Conservation (phyloP, 345 rosid genomes). For the Hirschfeldia incana region DNA sequence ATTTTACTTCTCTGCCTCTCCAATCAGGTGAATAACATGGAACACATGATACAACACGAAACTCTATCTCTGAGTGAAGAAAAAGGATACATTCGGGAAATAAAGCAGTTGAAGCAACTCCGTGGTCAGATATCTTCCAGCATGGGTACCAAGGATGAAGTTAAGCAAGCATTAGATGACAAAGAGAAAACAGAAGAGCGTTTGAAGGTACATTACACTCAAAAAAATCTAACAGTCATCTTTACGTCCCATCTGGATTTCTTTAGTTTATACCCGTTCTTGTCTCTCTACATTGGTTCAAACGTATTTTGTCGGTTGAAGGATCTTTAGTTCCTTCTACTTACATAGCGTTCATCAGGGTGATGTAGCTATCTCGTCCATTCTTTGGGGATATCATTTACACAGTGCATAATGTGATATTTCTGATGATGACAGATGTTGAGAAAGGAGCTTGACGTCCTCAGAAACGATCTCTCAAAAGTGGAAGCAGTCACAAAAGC, state of each 20-base stretch:
- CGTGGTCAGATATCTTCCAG: conserved; percentile 58
- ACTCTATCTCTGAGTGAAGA: conserved; percentile 74
- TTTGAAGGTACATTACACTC: conserved; percentile 57
- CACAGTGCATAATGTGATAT: conserved; percentile 6
- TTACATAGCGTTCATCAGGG: neutral
- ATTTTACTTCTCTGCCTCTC: conserved; percentile 5
- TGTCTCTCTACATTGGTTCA: neutral
- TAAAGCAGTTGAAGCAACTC: conserved; percentile 59
- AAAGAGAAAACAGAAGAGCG: conserved; percentile 67
- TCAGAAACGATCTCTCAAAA: conserved; percentile 55
- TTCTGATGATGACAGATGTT: conserved; percentile 47
- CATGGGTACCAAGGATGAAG: conserved; percentile 61
- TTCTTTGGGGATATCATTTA: conserved; percentile 22
- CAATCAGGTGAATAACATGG: conserved; percentile 66
- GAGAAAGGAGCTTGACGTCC: conserved; percentile 66
- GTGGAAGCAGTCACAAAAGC: conserved; percentile 60
- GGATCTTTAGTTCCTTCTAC: conserved; percentile 13
- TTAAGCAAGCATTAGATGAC: conserved; percentile 59
- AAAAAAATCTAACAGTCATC: neutral
- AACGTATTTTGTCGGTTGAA: conserved; percentile 16
- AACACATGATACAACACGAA: conserved; percentile 71
- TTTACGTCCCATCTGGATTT: conserved; percentile 11
- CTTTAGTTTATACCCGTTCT: conserved; percentile 13
- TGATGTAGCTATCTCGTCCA: neutral
- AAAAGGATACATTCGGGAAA: conserved; percentile 66